These are phyloP conservation scores for Leptographium radiaticola DNA, from an alignment of 2,329 filamentous ascomycete species.

Conservation along the genomic window DNA sequence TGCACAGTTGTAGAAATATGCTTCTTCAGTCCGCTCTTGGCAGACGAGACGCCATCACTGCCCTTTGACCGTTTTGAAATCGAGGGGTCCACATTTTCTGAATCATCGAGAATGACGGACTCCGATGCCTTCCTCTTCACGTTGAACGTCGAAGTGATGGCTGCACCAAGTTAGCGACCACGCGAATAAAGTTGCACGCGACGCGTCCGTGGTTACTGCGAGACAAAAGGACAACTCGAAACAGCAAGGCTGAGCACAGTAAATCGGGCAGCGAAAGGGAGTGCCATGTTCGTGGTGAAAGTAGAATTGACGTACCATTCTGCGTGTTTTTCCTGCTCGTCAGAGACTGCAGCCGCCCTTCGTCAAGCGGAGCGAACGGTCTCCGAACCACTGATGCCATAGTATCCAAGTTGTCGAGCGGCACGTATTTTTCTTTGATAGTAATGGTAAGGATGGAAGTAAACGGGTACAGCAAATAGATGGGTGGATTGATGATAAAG, in stretches of 20 bases:
- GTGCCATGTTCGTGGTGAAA: no score
- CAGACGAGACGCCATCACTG: constrained; percentile 24
- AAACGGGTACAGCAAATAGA: background rate
- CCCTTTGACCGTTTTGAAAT: constrained; percentile 49
- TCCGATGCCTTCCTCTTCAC: constrained; percentile 46
- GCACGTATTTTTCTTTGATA: background rate
- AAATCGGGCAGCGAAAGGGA: no score
- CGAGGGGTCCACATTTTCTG: constrained; percentile 49
- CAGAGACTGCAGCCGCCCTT: constrained; percentile 55
- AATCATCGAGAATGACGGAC: constrained; percentile 35
- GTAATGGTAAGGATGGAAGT: background rate
- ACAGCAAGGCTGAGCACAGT: no score
- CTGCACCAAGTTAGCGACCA: constrained; percentile 16
- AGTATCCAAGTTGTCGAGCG: constrained; percentile 4
- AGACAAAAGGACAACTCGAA: no score
- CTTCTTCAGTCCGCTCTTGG: constrained; percentile 36
- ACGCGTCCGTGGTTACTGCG: no score
- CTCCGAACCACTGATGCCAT: constrained; percentile 51
- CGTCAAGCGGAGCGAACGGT: constrained; percentile 63
- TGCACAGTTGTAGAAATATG: constrained; percentile 26
- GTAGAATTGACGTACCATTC: constrained; percentile 40
- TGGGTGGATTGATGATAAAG: background rate
- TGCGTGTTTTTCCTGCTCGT: constrained; percentile 69
- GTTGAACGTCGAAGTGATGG: constrained; percentile 22
- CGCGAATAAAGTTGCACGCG: no score